A percentile compares a stretch with the other conserved stretches of the same genome.
phyloP scores from a whole-genome alignment of 164 flowering plant species.

The Nymphaea thermarum region DNA sequence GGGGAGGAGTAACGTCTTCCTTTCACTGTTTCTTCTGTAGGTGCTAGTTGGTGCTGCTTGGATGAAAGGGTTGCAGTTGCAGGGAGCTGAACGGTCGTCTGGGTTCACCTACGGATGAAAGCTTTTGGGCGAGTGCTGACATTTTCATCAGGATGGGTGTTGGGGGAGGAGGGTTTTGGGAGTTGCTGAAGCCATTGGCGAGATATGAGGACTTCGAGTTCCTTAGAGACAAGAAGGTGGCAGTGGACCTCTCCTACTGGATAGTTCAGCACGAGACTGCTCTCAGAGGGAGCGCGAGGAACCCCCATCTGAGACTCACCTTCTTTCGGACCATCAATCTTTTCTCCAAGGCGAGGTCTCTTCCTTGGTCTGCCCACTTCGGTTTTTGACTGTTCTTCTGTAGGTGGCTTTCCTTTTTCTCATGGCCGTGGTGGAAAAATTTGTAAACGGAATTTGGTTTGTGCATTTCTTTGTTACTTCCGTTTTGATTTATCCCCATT shows the following conservation, averaged over 20 bases:
- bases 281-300: constrained; percentile 25
- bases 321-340: constrained; percentile 80
- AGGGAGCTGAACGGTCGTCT: neutral
- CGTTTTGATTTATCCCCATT: neutral
- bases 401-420: neutral
- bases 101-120: no score
- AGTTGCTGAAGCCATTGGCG: constrained; percentile 62
- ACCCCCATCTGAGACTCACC: constrained; percentile 71
- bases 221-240: constrained; percentile 72
- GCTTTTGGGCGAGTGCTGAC: neutral
- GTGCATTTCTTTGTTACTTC: neutral
- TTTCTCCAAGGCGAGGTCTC: constrained; percentile 56
- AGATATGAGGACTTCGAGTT: constrained; percentile 50
- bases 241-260: constrained; percentile 85
- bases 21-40: neutral
- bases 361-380: neutral
- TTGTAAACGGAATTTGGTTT: neutral
- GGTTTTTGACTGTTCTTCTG: neutral
- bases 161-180: constrained; percentile 75
- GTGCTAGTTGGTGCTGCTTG: neutral
- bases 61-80: neutral
- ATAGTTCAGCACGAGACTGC: constrained; percentile 86
- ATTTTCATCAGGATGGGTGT: neutral
- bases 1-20: neutral
- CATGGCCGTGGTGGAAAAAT: neutral